Evolutionary conservation across 2,329 filamentous ascomycete species (phyloP), one percentile per base, ranked within the genome.

Genomic region (Gaeumannomyces tritici): DNA sequence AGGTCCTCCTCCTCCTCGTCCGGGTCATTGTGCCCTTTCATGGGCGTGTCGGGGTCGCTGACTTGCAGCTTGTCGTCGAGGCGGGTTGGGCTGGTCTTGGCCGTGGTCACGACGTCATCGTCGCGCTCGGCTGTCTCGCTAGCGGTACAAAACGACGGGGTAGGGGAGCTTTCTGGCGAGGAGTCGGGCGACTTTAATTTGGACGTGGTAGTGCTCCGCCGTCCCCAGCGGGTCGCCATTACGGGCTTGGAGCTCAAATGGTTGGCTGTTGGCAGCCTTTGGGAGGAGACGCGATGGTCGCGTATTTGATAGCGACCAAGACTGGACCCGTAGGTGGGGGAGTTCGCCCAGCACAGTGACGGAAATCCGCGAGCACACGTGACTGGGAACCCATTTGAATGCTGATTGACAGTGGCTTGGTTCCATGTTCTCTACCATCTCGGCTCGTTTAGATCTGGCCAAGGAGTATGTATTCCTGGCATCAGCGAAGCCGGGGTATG

Each of bases 101-200:
- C 31, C 15, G 60, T 61, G 11, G 60, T 57, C 54, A 57, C 33
- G n/a, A 51, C 59, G 27, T 54, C 54, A 11, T 60, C 35, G 47
- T 60, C 59, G 60, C 51, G 29, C 5, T 42, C 54, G 60, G 60
- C 42, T 8, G 55, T 26, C 60, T 61, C 60, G 51, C 54, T 61
- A 3, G 60, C 60, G 6, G 60, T 61, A 55, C 33, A 51, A 31
- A 57, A 61, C n/a, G 60, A 61, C 21, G 60, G 27, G 11, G 59
- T 54, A 1, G 59, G 24, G 12, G 42, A 51, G 42, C 42, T 51
- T 7, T n/a, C 42, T 13, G 42, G 8, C 12, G 42, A 21, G 2
- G 42, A 51, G 18, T 51, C 12, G 21, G 18, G 42, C 42, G 42
- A 51, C 18, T 9, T 21, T 7, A 4, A 51, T 7, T 4, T n/a